phyloP scores from a whole-genome alignment of 176 grass and related monocot species.

The Elymus sibiricus region DNA sequence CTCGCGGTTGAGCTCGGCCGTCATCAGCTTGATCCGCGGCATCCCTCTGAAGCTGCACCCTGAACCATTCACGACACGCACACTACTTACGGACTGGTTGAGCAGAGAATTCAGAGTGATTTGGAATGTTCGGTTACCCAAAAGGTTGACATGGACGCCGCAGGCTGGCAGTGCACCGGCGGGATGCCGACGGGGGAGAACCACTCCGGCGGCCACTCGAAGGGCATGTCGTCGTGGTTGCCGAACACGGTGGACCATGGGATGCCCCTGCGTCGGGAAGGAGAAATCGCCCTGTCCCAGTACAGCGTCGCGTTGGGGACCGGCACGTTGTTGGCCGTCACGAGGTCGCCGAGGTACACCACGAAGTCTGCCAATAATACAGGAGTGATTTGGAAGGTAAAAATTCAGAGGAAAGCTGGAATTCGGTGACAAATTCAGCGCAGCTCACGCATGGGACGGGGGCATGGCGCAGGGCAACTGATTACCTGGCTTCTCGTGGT shows the following conservation, averaged over 20 bases:
- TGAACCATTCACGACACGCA: background rate
- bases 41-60: constrained; percentile 64
- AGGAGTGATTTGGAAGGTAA: background rate
- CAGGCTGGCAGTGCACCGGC: constrained; percentile 35
- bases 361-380: constrained; percentile 58
- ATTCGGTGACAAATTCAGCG: background rate
- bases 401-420: too few species aligned
- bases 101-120: too few species aligned
- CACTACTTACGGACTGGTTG: background rate
- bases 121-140: constrained; percentile 19
- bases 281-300: constrained; percentile 71
- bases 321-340: constrained; percentile 87
- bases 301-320: constrained; percentile 78
- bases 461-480: too few species aligned
- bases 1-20: constrained; percentile 38
- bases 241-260: constrained; percentile 82
- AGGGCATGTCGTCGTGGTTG: constrained; percentile 85
- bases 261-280: constrained; percentile 41
- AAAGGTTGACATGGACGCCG: constrained; percentile 13
- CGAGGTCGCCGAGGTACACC: constrained; percentile 81
- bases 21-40: constrained; percentile 44
- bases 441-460: too few species aligned
- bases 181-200: constrained; percentile 73
- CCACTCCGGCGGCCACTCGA: constrained; percentile 90
- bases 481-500: constrained; percentile 78